phyloP scores from a whole-genome alignment of 371 early-diverging fungal genomes.

The Chytridium lagenaria region DNA sequence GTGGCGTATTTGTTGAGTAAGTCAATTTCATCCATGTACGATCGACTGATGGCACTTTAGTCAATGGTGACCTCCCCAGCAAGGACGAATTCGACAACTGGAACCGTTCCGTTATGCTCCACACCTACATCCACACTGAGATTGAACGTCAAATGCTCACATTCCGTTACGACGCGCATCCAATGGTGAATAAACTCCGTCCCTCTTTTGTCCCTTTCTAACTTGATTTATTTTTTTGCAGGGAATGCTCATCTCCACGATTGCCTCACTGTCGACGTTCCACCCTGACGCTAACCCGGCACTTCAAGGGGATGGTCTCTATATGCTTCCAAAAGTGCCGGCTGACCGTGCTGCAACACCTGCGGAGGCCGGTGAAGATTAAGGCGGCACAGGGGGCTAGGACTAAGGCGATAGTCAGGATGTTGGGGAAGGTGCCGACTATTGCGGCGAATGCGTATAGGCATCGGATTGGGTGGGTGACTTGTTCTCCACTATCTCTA shows the following conservation, averaged over 20 bases:
- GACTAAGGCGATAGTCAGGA: slow-evolving; percentile 63
- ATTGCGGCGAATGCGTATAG: slow-evolving; percentile 59
- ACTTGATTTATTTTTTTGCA: not conserved
- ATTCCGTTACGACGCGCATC: slow-evolving; percentile 71
- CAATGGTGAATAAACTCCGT: slow-evolving; percentile 62
- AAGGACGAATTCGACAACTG: slow-evolving; percentile 43
- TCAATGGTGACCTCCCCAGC: slow-evolving; percentile 36
- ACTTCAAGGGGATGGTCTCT: slow-evolving; percentile 54
- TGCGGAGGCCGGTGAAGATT: slow-evolving; percentile 30
- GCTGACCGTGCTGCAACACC: slow-evolving; percentile 34
- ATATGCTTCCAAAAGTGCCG: slow-evolving; percentile 47
- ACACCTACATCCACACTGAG: slow-evolving; percentile 64
- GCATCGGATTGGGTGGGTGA: slow-evolving; percentile 53
- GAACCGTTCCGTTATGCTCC: slow-evolving; percentile 57
- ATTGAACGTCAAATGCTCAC: slow-evolving; percentile 59
- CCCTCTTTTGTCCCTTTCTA: slow-evolving; percentile 17
- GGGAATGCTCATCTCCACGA: slow-evolving; percentile 47
- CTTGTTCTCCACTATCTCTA: too few relatives aligned
- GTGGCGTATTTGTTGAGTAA: slow-evolving; percentile 45
- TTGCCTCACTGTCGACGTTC: slow-evolving; percentile 65
- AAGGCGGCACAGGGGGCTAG: slow-evolving; percentile 33
- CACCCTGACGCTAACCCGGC: slow-evolving; percentile 69
- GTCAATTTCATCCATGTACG: not conserved
- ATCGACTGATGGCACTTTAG: not conserved
- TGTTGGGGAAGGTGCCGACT: slow-evolving; percentile 69